phyloP scores from a whole-genome alignment of 2,329 filamentous ascomycete genomes.

The Cladosporium oxysporum region DNA sequence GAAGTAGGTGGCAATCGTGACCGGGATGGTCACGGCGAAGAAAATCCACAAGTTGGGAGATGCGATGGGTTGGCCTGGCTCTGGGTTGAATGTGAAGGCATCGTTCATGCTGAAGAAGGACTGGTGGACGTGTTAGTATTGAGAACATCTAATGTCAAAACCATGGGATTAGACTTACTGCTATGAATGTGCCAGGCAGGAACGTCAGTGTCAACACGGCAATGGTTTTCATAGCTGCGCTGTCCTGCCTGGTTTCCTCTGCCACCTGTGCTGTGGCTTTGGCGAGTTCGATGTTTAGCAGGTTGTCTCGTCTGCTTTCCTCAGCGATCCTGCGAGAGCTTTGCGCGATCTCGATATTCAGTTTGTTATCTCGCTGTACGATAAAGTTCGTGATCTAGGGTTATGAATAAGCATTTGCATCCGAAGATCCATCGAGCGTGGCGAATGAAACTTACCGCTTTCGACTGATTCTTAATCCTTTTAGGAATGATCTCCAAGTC shows the following conservation, averaged over 20 bases:
- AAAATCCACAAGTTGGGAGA: conserved; percentile 37
- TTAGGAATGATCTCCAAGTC: conserved; percentile 38
- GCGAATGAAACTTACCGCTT: conserved; percentile 28
- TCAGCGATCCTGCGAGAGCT: conserved; percentile 38
- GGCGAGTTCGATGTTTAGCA: conserved; percentile 38
- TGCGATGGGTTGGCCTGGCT: conserved; percentile 28
- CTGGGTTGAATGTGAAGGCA: conserved; percentile 32
- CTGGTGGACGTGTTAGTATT: conserved; percentile 24
- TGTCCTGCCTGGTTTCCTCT: conserved; percentile 39
- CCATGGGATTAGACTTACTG: conserved; percentile 24
- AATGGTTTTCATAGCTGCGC: conserved; percentile 49
- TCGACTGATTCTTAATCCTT: conserved; percentile 40
- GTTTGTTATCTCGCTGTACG: conserved; percentile 36
- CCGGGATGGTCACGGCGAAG: conserved; percentile 37
- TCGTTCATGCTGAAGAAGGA: conserved; percentile 38
- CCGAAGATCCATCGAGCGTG: neutral
- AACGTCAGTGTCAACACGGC: conserved; percentile 48
- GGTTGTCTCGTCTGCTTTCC: conserved; percentile 37
- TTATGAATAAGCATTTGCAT: neutral
- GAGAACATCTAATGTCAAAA: neutral
- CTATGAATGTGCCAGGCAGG: conserved; percentile 43
- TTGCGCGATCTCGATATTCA: conserved; percentile 38
- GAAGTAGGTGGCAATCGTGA: conserved; percentile 34
- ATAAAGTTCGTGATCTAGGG: conserved; percentile 37
- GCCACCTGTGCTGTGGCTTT: conserved; percentile 38